Base-by-base conservation (phyloP, 768 basidiomycete genomes). In the Tephrocybe rancida region DNA sequence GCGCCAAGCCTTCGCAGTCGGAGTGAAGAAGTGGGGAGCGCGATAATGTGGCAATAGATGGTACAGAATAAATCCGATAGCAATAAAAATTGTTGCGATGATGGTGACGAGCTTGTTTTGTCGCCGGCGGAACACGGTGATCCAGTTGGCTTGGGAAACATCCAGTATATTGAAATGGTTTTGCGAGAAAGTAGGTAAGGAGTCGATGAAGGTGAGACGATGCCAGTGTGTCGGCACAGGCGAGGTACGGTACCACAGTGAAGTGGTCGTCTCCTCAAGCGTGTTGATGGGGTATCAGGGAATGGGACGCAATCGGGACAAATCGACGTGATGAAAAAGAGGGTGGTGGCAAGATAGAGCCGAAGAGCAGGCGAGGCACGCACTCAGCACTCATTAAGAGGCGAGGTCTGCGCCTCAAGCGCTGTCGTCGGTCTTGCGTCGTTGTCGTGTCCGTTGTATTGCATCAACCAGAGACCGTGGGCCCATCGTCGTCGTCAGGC, bases 231-330 rank as follows among this genome's bases (percentile, higher is more conserved):
- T 90, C 72, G 87, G 87, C 85, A 75, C 73, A 78, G 77, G 77
- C 84, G 85, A 86, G 81, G 80, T 79, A 85, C 86, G 83, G 76
- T 83, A 87, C 87, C 87, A 81, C 88, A 89, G 63, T 69, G 52
- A 90, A 89, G 87, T 82, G 87, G 85, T 88, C 86, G 85, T 86
- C 85, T 80, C 81, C 80, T 82, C 83, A 69, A 84, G 81, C 79
- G 69, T 67, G 69, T 65, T 63, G 70, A 80, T 75, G 85, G 81
- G 74, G 66, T 71, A 82, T 73, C 64, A 65, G 59, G 75, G 81
- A 75, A 56, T 66, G 79, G 83, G 78, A 79, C 67, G 60, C 67
- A 63, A 61, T 64, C 62, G 60, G 67, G 65, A 72, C 72, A 71
- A 76, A 59, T 65, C 67, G 67, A 70, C 71, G 21, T 19, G 21